These are phyloP conservation scores for Leptodermis oblonga DNA, from an alignment of 257 asterid genomes.

Conservation along the genomic window DNA sequence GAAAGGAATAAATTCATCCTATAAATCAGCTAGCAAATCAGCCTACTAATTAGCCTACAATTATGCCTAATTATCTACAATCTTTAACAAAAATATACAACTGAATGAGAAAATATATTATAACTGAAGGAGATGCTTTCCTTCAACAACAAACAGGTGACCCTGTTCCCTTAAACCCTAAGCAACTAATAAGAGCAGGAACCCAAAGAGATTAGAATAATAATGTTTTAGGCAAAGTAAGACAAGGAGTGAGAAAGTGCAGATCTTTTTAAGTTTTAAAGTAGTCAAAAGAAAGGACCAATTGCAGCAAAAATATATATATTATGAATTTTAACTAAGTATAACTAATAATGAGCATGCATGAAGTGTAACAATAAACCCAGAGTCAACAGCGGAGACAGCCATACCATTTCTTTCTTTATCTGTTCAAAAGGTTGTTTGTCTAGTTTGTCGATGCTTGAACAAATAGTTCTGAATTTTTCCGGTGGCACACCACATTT, in stretches of 20 bases:
- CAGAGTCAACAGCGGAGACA: slow-evolving; percentile 3
- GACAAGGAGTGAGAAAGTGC: not conserved
- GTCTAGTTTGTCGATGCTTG: slow-evolving; percentile 94
- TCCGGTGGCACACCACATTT: slow-evolving; percentile 87
- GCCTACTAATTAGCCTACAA: no score
- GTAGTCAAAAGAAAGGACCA: not conserved
- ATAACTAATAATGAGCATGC: not conserved
- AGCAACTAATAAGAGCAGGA: not conserved
- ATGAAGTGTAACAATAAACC: not conserved
- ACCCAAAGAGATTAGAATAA: not conserved
- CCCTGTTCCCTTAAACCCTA: not conserved
- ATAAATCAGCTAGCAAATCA: no score
- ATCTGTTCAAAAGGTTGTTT: slow-evolving; percentile 85
- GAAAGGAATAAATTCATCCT: no score
- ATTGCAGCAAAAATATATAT: not conserved
- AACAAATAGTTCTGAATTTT: slow-evolving; percentile 81
- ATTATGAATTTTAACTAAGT: not conserved
- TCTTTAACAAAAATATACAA: no score
- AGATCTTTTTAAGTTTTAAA: not conserved
- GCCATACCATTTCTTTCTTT: slow-evolving; percentile 83
- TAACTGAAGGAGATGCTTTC: not conserved
- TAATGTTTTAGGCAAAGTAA: not conserved
- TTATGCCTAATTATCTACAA: no score
- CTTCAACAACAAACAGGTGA: not conserved
- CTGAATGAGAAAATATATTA: no score